Base-by-base conservation (phyloP, 495 filamentous ascomycete genomes). In the Pyronema omphalodes region DNA sequence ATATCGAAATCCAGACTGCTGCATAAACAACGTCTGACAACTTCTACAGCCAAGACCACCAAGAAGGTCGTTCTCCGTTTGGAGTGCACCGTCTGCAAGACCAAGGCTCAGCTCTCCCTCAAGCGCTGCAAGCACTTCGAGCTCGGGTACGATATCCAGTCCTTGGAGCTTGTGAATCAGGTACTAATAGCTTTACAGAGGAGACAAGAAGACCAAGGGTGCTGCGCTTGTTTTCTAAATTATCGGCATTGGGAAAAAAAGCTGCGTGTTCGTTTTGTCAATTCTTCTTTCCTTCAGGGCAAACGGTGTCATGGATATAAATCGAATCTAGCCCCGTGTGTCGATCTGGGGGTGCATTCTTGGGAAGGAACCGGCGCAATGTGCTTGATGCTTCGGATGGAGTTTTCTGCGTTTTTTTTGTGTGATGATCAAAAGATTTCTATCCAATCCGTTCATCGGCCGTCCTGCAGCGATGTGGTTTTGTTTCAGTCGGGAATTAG, bases 181-280 rank as follows among this genome's bases (percentile, higher is more conserved):
- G 9, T 23, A 19, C 52, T 54, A 46, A 54, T 35, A 8, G 39
- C 58, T 53, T 11, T 68, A 71, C 63, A 94, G 91, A 81, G 93
- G 93, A 76, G 93, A 99, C 82, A 99, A 99, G 87, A 99, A 99
- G 87, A 99, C 93, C 69, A 99, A 99, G 84, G 93, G 93, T 82
- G 91, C 91, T 67, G 93, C 93, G 64, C 79, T 99, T 67, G 93
- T 99, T 65, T 99, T 96, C 77, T 99, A 91, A 76, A 69, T 63
- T 53, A 12, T 34, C 41, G 44, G 2, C 9, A 14, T 15, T 51
- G 50, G 50, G 50, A 18, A 41, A 52, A 40, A 34, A 14, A 40
- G 9, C 11, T 17, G 8, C 15, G 7, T 8, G 19, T 52, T 17
- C 35, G 14, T 51, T 51, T 51, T 51, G 11, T 52, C 37, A 19